Conservation (phyloP, 352 stramenopile genomes). For the Pilasporangium apinafurcum region DNA sequence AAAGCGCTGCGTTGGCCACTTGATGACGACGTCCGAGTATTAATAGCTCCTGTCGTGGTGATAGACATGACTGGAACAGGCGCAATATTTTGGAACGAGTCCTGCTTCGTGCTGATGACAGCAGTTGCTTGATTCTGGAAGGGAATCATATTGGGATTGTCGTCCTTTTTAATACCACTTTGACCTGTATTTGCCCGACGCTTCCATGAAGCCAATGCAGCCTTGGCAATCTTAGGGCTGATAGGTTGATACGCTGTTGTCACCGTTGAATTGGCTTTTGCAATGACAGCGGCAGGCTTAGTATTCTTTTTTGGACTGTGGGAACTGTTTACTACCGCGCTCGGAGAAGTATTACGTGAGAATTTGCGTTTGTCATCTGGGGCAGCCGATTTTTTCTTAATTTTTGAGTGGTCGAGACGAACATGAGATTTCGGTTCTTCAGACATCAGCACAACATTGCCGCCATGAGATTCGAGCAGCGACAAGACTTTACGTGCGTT, state of each 20-base stretch:
- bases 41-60: neutral
- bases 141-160: constrained; percentile 23
- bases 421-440: constrained; percentile 25
- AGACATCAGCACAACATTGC: constrained; percentile 24
- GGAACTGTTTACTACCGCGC: too few relatives aligned
- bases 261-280: constrained; percentile 10
- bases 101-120: too few relatives aligned
- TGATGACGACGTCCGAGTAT: constrained; percentile 8
- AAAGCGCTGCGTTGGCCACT: constrained; percentile 7
- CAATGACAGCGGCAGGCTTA: constrained; percentile 9
- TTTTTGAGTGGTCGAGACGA: neutral
- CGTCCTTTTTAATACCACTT: constrained; percentile 4
- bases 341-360: too few relatives aligned
- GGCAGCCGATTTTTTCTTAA: neutral
- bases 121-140: constrained; percentile 16
- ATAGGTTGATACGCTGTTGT: too few relatives aligned
- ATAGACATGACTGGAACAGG: neutral
- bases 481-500: constrained; percentile 49
- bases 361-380: too few relatives aligned
- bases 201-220: constrained; percentile 28
- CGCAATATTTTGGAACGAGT: too few relatives aligned
- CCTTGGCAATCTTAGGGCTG: constrained; percentile 35
- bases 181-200: constrained; percentile 25
- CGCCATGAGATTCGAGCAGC: constrained; percentile 42
- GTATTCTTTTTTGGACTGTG: constrained; percentile 9